Evolutionary conservation across 78 protist genomes (phyloP).

Genomic region (Ministeria vibrans): DNA sequence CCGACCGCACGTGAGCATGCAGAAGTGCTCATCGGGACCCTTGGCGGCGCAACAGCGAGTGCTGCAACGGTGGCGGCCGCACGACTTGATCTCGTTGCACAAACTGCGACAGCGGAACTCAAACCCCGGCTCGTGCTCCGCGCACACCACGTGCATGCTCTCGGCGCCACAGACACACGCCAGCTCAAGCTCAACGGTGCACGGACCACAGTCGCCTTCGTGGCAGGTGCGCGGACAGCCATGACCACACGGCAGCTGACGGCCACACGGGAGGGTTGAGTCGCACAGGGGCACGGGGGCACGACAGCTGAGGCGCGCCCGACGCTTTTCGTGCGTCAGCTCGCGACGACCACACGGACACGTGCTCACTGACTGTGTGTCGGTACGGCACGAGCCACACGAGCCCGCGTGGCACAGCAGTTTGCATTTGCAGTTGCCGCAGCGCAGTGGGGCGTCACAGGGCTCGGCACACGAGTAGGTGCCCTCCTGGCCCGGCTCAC

Average conservation of each 20-base stretch:
- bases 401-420: conserved; percentile 1
- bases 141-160: not conserved
- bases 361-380: not conserved
- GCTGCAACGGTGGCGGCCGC: conserved; percentile 57
- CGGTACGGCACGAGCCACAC: not conserved
- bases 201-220: not conserved
- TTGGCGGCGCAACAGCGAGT: conserved; percentile 45
- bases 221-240: not conserved
- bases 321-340: not conserved
- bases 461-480: not conserved
- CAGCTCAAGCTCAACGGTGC: not conserved
- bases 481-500: conserved; percentile 5
- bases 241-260: not conserved
- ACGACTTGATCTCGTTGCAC: conserved; percentile 27
- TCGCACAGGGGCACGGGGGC: not conserved
- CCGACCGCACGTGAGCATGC: conserved; percentile 45
- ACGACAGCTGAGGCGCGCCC: not conserved
- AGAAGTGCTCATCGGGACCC: conserved; percentile 35
- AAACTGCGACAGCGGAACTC: not conserved
- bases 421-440: not conserved
- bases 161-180: not conserved
- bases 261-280: not conserved
- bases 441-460: not conserved
- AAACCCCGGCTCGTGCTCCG: not conserved
- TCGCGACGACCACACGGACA: not conserved